phyloP scores from a whole-genome alignment of 345 rosid genomes.

The Lumnitzera racemosa region DNA sequence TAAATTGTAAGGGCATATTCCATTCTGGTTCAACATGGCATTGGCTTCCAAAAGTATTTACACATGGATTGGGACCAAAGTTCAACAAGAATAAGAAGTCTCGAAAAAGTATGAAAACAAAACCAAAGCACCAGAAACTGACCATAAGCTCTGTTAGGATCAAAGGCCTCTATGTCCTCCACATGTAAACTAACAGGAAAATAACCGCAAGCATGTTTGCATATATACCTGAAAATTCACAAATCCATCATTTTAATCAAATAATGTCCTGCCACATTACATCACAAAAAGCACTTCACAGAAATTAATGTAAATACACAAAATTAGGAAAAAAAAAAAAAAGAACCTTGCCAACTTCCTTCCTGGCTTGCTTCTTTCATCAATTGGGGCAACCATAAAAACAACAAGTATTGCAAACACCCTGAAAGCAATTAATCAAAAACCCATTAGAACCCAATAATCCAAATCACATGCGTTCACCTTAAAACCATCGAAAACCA shows the following conservation, averaged over 20 bases:
- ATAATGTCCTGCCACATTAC: not conserved
- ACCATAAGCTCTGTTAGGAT: conserved; percentile 67
- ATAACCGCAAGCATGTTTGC: conserved; percentile 62
- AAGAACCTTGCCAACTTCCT: conserved; percentile 51
- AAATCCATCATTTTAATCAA: conserved; percentile 3
- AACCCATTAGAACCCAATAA: not conserved
- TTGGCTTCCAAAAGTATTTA: not conserved
- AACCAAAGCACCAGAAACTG: conserved; percentile 1
- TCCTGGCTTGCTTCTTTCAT: conserved; percentile 48
- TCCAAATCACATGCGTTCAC: not conserved
- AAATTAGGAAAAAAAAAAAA: not conserved
- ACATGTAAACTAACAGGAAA: conserved; percentile 71
- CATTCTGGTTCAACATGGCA: not conserved
- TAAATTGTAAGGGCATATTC: too few species aligned
- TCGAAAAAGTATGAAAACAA: not conserved
- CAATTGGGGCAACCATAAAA: conserved; percentile 58
- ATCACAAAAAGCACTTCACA: not conserved
- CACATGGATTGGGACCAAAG: not conserved
- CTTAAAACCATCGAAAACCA: conserved; percentile 1
- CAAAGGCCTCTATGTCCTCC: conserved; percentile 62
- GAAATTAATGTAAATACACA: not conserved
- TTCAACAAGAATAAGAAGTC: not conserved
- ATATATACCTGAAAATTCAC: conserved; percentile 48
- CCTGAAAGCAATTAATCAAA: conserved; percentile 24
- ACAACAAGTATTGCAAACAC: conserved; percentile 52